Evolutionary conservation across 768 basidiomycete species (phyloP).

Genomic region (Leccinum subgranulosum): DNA sequence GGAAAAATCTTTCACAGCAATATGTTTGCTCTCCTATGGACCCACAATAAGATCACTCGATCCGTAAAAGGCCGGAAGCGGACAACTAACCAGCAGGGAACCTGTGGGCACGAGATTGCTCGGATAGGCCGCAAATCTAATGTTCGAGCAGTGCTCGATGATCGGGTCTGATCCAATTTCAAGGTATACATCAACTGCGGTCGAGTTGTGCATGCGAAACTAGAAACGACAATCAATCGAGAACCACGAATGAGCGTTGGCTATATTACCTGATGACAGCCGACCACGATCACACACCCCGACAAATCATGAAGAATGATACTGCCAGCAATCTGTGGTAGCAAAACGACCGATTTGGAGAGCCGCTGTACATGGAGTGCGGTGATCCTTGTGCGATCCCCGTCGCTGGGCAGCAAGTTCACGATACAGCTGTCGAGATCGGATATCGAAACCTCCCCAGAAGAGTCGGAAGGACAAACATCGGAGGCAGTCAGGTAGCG

Average conservation of each 20-base stretch:
- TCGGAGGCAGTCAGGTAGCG: constrained; percentile 41
- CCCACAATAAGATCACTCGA: not conserved
- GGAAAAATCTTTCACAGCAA: constrained; percentile 79
- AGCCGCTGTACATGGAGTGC: constrained; percentile 47
- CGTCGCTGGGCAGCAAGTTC: constrained; percentile 46
- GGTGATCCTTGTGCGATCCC: constrained; percentile 9
- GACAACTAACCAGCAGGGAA: constrained; percentile 14
- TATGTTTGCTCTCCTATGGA: constrained; percentile 35
- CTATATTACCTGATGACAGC: constrained; percentile 71
- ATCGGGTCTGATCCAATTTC: constrained; percentile 68
- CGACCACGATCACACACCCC: constrained; percentile 62
- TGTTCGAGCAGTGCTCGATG: constrained; percentile 67
- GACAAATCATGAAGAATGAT: constrained; percentile 64
- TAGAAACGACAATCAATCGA: constrained; percentile 27
- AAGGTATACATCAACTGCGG: constrained; percentile 60
- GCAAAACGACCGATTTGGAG: constrained; percentile 56
- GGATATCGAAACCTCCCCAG: constrained; percentile 56
- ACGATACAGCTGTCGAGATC: constrained; percentile 68
- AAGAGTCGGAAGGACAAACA: constrained; percentile 35
- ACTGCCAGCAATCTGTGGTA: constrained; percentile 68
- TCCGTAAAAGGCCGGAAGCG: not conserved
- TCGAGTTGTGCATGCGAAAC: constrained; percentile 88
- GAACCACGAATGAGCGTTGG: not conserved
- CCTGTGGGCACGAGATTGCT: constrained; percentile 3
- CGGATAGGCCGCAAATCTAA: constrained; percentile 69